These are phyloP conservation scores for Talaromyces sp. DNA, from an alignment of 2,329 filamentous ascomycete species.

Conservation along the genomic window DNA sequence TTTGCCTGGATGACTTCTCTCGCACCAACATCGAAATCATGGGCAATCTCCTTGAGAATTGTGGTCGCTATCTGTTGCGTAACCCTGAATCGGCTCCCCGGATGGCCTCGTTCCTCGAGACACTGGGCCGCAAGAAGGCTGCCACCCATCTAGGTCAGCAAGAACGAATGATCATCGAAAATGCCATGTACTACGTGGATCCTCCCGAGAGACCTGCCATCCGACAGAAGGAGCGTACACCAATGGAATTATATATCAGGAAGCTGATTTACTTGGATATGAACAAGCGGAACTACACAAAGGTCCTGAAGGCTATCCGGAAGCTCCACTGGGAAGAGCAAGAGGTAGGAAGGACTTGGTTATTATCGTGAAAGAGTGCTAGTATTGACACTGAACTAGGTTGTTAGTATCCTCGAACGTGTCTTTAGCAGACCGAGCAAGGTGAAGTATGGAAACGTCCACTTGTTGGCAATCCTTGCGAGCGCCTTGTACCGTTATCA, in stretches of 20 bases:
- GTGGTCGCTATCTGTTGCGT: slow-evolving; percentile 85
- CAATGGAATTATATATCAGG: slow-evolving; percentile 85
- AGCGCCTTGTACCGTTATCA: slow-evolving; percentile 89
- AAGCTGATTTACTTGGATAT: slow-evolving; percentile 91
- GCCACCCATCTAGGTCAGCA: slow-evolving; percentile 93
- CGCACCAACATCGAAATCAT: slow-evolving; percentile 99
- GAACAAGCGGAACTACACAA: slow-evolving; percentile 89
- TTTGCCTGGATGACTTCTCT: slow-evolving; percentile 95
- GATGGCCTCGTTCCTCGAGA: slow-evolving; percentile 92
- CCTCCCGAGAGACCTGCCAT: slow-evolving; percentile 90
- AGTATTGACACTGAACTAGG: slow-evolving; percentile 33
- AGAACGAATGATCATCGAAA: slow-evolving; percentile 97
- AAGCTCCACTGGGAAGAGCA: slow-evolving; percentile 96
- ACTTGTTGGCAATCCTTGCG: slow-evolving; percentile 83
- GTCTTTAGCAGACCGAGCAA: slow-evolving; percentile 95
- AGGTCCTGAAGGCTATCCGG: slow-evolving; percentile 87
- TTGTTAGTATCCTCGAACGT: slow-evolving; percentile 74
- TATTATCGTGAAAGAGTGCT: neutral
- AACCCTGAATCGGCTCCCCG: slow-evolving; percentile 89
- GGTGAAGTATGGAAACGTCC: slow-evolving; percentile 95
- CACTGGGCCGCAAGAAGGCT: slow-evolving; percentile 88
- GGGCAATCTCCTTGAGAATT: slow-evolving; percentile 92
- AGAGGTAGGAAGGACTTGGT: slow-evolving; percentile 49
- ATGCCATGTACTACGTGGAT: slow-evolving; percentile 96
- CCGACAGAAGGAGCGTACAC: slow-evolving; percentile 91